Conservation (phyloP, 306 rosid genomes). For the Elaeagnus macrophylla region DNA sequence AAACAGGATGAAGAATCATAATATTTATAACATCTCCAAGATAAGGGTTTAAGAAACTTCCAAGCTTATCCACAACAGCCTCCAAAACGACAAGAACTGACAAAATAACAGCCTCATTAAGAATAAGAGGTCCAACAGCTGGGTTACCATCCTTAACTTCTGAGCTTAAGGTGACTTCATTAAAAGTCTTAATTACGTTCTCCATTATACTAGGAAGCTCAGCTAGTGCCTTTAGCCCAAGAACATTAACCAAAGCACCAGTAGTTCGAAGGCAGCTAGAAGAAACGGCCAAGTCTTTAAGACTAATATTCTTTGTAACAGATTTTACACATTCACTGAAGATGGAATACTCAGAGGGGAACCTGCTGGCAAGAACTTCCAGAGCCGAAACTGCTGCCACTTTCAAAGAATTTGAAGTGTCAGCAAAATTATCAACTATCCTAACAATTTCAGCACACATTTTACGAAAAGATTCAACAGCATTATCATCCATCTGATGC, state of each 20-base stretch:
- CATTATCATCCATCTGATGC: constrained; percentile 45
- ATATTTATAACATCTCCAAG: constrained; percentile 56
- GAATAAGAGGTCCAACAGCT: constrained; percentile 20
- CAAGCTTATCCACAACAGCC: constrained; percentile 74
- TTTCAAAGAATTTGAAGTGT: constrained; percentile 48
- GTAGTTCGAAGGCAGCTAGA: constrained; percentile 68
- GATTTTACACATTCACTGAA: constrained; percentile 51
- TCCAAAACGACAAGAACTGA: constrained; percentile 60
- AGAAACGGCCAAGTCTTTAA: constrained; percentile 35
- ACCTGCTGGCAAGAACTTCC: constrained; percentile 57
- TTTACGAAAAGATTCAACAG: constrained; percentile 37
- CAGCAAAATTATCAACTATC: constrained; percentile 44
- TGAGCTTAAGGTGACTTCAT: constrained; percentile 19
- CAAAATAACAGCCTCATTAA: constrained; percentile 38
- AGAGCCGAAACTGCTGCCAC: constrained; percentile 77
- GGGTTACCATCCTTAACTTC: constrained; percentile 5
- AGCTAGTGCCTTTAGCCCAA: constrained; percentile 68
- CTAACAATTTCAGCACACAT: constrained; percentile 53
- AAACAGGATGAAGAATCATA: constrained; percentile 56
- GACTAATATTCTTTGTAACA: constrained; percentile 39
- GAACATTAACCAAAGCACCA: constrained; percentile 64
- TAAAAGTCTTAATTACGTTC: constrained; percentile 41
- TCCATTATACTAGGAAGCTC: constrained; percentile 79
- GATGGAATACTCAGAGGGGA: constrained; percentile 48
- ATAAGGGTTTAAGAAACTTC: constrained; percentile 76